phyloP scores from a whole-genome alignment of 129 eudicot genomes.

The Oenanthe sinensis region DNA sequence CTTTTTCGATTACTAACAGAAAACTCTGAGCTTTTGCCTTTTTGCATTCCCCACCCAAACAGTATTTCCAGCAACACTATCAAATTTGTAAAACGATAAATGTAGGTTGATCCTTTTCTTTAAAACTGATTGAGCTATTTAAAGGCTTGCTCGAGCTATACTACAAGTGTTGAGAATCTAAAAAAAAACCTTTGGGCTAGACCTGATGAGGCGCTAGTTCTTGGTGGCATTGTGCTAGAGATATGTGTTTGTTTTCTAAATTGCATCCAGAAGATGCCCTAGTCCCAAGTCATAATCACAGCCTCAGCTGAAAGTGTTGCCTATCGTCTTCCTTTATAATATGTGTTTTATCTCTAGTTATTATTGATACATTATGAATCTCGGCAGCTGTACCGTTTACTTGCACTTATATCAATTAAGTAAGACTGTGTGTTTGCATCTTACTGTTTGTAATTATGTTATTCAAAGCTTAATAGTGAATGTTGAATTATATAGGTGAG shows the following conservation, averaged over 20 bases:
- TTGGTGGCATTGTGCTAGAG: background rate
- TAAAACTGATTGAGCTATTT: background rate
- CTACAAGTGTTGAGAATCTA: background rate
- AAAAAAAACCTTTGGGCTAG: background rate
- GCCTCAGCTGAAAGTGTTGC: background rate
- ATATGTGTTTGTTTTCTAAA: background rate
- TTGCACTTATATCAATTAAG: background rate
- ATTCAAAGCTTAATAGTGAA: background rate
- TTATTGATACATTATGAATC: background rate
- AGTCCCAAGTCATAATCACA: background rate
- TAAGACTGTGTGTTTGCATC: background rate
- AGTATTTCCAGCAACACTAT: background rate
- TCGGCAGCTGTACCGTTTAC: background rate
- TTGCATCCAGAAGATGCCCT: background rate
- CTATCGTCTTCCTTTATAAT: background rate
- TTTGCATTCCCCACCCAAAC: background rate
- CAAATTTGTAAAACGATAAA: background rate
- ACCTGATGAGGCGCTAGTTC: background rate
- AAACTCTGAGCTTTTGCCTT: background rate
- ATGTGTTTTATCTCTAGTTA: background rate
- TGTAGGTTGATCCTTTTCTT: background rate
- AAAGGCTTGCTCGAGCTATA: background rate
- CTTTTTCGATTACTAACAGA: background rate
- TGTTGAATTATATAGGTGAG: slow-evolving; percentile 37
- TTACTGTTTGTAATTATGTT: background rate